Conservation (phyloP, 768 basidiomycete genomes). For the Leccinum pellstonianum region DNA sequence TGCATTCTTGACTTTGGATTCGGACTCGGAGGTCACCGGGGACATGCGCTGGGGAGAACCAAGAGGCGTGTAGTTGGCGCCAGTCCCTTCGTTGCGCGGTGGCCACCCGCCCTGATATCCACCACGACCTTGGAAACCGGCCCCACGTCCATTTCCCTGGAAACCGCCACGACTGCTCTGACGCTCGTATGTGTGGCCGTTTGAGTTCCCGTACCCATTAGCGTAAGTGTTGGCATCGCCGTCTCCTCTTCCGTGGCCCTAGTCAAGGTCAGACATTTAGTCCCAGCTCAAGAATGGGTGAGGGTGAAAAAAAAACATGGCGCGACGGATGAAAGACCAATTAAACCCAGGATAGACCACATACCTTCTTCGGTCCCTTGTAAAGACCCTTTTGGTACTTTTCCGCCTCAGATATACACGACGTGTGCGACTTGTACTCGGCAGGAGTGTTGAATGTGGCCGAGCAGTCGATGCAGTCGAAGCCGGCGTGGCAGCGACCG, state of each 20-base stretch:
- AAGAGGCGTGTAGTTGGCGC: slow-evolving; percentile 71
- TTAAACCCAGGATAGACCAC: background rate
- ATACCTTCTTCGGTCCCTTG: slow-evolving; percentile 65
- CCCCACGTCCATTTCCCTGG: slow-evolving; percentile 32
- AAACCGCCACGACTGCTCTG: slow-evolving; percentile 9
- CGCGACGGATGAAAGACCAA: background rate
- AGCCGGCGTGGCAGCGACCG: slow-evolving; percentile 57
- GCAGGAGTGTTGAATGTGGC: slow-evolving; percentile 73
- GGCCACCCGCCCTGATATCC: slow-evolving; percentile 28
- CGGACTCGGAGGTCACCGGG: slow-evolving; percentile 31
- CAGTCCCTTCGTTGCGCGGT: slow-evolving; percentile 39
- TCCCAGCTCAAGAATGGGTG: background rate
- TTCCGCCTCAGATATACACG: slow-evolving; percentile 88
- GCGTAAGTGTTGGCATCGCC: background rate
- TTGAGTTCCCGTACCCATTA: slow-evolving; percentile 18
- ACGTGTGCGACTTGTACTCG: slow-evolving; percentile 80
- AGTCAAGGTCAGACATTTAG: background rate
- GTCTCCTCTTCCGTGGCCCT: slow-evolving; percentile 1
- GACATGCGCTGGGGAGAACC: slow-evolving; percentile 59
- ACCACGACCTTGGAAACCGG: slow-evolving; percentile 25
- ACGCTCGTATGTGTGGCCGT: slow-evolving; percentile 13
- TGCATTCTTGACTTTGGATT: background rate
- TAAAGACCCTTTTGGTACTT: slow-evolving; percentile 90
- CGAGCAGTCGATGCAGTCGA: slow-evolving; percentile 89
- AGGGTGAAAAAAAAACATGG: background rate